These are phyloP conservation scores for Coemansia sp. DNA, from an alignment of 192 early-diverging fungal species.

Conservation along the genomic window DNA sequence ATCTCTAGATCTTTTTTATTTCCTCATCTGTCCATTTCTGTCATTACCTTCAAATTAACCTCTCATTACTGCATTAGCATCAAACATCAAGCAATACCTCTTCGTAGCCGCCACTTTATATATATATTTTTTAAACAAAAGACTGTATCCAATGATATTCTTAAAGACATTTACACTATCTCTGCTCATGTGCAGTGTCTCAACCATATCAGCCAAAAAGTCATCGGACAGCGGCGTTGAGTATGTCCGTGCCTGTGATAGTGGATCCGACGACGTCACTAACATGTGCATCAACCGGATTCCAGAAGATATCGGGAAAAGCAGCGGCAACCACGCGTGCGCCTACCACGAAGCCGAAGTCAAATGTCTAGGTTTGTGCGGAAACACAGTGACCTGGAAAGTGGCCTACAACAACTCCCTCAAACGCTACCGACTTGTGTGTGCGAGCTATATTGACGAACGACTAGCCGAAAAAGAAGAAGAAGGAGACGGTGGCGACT, in stretches of 20 bases:
- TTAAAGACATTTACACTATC: neutral
- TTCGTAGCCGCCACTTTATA: neutral
- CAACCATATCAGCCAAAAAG: neutral
- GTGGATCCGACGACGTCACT: slow-evolving; percentile 49
- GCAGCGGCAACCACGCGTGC: slow-evolving; percentile 43
- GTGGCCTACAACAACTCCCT: slow-evolving; percentile 46
- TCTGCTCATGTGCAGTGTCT: neutral
- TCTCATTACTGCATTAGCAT: neutral
- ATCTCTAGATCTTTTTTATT: neutral
- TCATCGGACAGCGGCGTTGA: slow-evolving; percentile 30
- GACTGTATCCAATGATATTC: neutral
- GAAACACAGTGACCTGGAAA: slow-evolving; percentile 52
- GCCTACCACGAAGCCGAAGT: slow-evolving; percentile 55
- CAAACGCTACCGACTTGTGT: slow-evolving; percentile 50
- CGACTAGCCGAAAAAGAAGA: slow-evolving; percentile 49
- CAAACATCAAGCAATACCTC: neutral
- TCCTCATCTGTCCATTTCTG: too few relatives aligned
- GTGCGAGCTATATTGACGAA: slow-evolving; percentile 48
- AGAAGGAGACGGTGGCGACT: slow-evolving; percentile 14
- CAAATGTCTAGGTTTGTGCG: slow-evolving; percentile 48
- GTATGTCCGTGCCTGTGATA: slow-evolving; percentile 51
- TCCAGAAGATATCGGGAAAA: slow-evolving; percentile 44
- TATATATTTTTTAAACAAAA: neutral
- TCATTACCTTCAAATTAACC: too few relatives aligned
- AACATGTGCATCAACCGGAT: slow-evolving; percentile 55